Base-by-base conservation (phyloP, 345 rosid species). In the Odontarrhena argentea region DNA sequence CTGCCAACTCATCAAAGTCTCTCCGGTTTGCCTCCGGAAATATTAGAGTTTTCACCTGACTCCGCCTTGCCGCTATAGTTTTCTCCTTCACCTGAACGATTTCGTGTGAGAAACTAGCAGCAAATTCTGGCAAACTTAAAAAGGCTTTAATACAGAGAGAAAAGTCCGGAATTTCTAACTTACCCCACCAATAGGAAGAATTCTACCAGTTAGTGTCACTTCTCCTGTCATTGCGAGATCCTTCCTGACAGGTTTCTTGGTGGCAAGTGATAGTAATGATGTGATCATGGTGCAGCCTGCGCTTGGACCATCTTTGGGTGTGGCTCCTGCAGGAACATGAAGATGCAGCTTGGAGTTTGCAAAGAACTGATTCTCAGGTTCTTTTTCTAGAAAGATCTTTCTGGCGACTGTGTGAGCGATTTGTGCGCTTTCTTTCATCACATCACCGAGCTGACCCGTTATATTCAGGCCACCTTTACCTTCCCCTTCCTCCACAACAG, bases 231-330 rank as follows among this genome's bases (percentile, higher is more conserved):
- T 94, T 3, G 99, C 99, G 67, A 94, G 86, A 74, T 94, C 99
- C 69, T 78, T 83, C 65, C 49, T 73, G 48, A 86, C 93, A 7
- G 81, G 84, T 77, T 87, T 91, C 69, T 84, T 81, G 87, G 75
- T 60, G 71, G 96, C 96, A 14, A 94, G 86, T 25, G 99, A 94
- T 37, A 94, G 77, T 87, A 94, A 61, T n/a, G 99, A 91, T 7
- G 99, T 94, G 71, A 94, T 86, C 99, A 94, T 94, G 65, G 99
- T 91, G 79, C 97, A 94, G 60, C 99, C 99, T 11, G 99, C 99
- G 56, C 99, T 94, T 5, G 99, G 97, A 34, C 99, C 99, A 13
- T 94, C 99, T 71, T 94, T 91, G 0, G 96, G 97, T 45, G 96
- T 87, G 70, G 99, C 99, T 45, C 99, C 99, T 2, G 97, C 93